phyloP scores from a whole-genome alignment of 2,329 filamentous ascomycete species.

The Pseudocercospora crystallina region DNA sequence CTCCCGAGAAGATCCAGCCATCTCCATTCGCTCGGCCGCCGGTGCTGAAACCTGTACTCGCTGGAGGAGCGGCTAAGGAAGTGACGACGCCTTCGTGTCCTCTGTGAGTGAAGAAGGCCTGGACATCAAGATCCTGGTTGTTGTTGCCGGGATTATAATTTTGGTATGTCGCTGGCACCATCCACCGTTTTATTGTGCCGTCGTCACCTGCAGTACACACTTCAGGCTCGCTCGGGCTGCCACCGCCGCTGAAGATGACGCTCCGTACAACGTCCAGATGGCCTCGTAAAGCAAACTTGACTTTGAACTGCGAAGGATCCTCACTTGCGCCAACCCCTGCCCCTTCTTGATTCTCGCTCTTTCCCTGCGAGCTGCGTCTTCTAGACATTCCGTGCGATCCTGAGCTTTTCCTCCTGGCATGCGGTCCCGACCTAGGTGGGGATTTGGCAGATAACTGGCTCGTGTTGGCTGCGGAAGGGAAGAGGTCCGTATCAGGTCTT shows the following conservation, averaged over 20 bases:
- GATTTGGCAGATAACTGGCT: slow-evolving; percentile 73
- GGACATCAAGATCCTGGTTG: slow-evolving; percentile 76
- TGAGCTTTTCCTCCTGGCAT: slow-evolving; percentile 77
- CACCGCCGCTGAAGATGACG: slow-evolving; percentile 94
- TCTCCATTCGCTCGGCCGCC: slow-evolving; percentile 85
- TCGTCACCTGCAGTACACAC: slow-evolving; percentile 96
- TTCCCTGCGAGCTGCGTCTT: slow-evolving; percentile 59
- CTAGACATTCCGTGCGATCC: slow-evolving; percentile 54
- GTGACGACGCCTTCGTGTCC: slow-evolving; percentile 91
- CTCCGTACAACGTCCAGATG: slow-evolving; percentile 92
- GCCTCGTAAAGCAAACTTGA: slow-evolving; percentile 85
- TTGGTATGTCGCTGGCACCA: slow-evolving; percentile 75
- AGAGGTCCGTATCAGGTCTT: slow-evolving; percentile 81
- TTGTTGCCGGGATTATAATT: slow-evolving; percentile 53
- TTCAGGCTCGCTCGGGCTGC: slow-evolving; percentile 91
- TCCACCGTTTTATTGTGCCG: slow-evolving; percentile 94
- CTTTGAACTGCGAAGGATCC: slow-evolving; percentile 80
- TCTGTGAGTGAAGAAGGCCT: slow-evolving; percentile 90
- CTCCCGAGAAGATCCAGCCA: slow-evolving; percentile 97
- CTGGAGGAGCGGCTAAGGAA: slow-evolving; percentile 80
- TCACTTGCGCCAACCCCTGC: slow-evolving; percentile 49
- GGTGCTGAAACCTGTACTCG: slow-evolving; percentile 83
- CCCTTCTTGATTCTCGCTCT: slow-evolving; percentile 56
- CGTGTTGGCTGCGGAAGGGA: slow-evolving; percentile 67
- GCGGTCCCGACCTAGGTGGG: slow-evolving; percentile 63